Base-by-base conservation (phyloP, 108 stramenopile species). In the Nitzschia sp. region DNA sequence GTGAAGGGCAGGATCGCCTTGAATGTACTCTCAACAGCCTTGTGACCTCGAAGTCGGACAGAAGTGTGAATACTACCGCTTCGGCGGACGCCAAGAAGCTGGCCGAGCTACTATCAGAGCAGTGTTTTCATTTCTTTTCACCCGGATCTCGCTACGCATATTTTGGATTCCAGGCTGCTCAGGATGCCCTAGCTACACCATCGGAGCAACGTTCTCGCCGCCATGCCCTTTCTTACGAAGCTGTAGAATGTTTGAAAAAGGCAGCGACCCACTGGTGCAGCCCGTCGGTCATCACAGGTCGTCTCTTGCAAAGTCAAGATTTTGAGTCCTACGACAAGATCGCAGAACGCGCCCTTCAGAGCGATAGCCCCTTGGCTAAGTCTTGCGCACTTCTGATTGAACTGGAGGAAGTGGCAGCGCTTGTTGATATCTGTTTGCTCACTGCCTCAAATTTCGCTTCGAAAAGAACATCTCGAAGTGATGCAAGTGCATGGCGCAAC, bases 81-180 rank as follows among this genome's bases (percentile, higher is more conserved):
- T 69, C 82, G 34, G 82, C 76, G 2, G 88, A 94, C 54, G 80
- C 82, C 2, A 91, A 91, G 49, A 34, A 71, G 15, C 64, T 96
- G 31, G 89, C 88, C 0, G 64, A 80, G 13, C 51, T 71, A 27
- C 80, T 96, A 15, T 82, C 90, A 26, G 36, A 68, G 3, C 82
- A 92, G 36, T 93, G 93, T 61, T 96, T 91, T 68, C 88, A 91
- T n/a, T 96, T 81, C 74, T 96, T 96, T 68, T 90, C 92, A 25
- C 69, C 86, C 26, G 91, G 85, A 1, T 84, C 90, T 18, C 72
- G 90, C 18, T 86, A 87, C 49, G 84, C 92, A 8, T 96, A 90
- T 65, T 54, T 83, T 29, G 95, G 95, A 19, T 92, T 96, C 69
- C 75, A 85, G 59, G 59, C 69, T 34, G 92, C 90, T 18, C 67